phyloP scores from a whole-genome alignment of 2,329 filamentous ascomycete genomes.

The Dryadomyces quercivorus region DNA sequence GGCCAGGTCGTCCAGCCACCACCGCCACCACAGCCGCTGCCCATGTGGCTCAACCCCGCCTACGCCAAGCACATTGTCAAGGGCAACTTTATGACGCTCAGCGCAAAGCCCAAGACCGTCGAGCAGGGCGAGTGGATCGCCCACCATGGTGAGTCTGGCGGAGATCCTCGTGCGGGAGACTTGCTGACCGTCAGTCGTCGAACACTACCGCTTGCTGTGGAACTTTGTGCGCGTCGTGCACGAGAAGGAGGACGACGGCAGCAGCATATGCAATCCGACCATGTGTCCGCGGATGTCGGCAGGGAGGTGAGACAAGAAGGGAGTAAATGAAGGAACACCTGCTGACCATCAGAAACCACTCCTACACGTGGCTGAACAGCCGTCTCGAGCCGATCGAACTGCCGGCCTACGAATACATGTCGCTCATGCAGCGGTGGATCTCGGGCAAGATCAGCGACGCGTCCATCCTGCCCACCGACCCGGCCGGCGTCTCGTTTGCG shows the following conservation, averaged over 20 bases:
- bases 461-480: conserved; percentile 80
- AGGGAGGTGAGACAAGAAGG: too few relatives aligned
- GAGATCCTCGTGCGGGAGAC: background rate
- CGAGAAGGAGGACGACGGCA: conserved; percentile 67
- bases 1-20: conserved; percentile 48
- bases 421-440: conserved; percentile 94
- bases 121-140: conserved; percentile 94
- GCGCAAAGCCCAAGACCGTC: conserved; percentile 83
- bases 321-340: too few relatives aligned
- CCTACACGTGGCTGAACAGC: conserved; percentile 91
- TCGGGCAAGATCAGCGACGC: conserved; percentile 88
- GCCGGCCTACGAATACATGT: conserved; percentile 86
- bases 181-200: conserved; percentile 52
- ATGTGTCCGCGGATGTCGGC: conserved; percentile 90
- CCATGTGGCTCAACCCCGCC: conserved; percentile 62
- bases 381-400: conserved; percentile 82
- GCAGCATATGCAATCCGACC: conserved; percentile 69
- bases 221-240: conserved; percentile 84
- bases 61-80: conserved; percentile 84
- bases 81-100: conserved; percentile 94
- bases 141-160: conserved; percentile 60
- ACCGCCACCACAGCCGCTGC: conserved; percentile 54
- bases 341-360: conserved; percentile 53
- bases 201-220: conserved; percentile 81
- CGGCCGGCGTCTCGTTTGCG: conserved; percentile 54